Evolutionary conservation across 1,284 basidiomycete genomes (phyloP).

Genomic region (Amanita bisporigera): DNA sequence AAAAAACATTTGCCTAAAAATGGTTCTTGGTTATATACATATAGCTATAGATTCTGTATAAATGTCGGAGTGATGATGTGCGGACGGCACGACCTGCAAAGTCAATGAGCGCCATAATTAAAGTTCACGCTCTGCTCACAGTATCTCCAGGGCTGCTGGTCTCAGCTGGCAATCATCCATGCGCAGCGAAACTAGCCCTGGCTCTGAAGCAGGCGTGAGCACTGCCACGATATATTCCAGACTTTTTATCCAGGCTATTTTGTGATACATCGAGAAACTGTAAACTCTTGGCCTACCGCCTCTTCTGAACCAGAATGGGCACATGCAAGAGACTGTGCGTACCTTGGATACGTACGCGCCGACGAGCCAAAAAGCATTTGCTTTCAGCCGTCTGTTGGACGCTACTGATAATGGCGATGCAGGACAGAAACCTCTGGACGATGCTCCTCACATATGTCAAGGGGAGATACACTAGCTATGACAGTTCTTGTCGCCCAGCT

Average conservation of each 20-base stretch:
- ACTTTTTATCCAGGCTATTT: slow-evolving; percentile 83
- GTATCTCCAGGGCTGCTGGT: slow-evolving; percentile 72
- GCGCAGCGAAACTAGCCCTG: slow-evolving; percentile 75
- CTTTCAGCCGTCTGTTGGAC: slow-evolving; percentile 84
- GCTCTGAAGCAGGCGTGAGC: slow-evolving; percentile 59
- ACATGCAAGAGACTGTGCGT: slow-evolving; percentile 22
- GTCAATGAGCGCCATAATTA: background rate
- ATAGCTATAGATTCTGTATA: no score
- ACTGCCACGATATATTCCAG: slow-evolving; percentile 81
- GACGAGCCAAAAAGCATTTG: slow-evolving; percentile 80
- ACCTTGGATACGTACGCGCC: slow-evolving; percentile 82
- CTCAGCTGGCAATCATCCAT: slow-evolving; percentile 84
- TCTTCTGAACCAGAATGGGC: background rate
- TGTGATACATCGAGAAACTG: slow-evolving; percentile 91
- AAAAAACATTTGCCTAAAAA: no score
- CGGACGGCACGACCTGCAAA: slow-evolving; percentile 77
- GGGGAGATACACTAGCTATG: no score
- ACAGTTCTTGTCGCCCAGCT: no score
- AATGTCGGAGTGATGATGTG: slow-evolving; percentile 81
- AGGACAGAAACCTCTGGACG: no score
- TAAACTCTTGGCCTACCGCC: slow-evolving; percentile 68
- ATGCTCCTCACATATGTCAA: no score
- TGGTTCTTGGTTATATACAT: no score
- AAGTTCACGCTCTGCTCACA: slow-evolving; percentile 51
- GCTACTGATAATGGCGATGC: slow-evolving; percentile 90